phyloP scores from a whole-genome alignment of 441 rosid species.

The Pelargonium fulgidum region DNA sequence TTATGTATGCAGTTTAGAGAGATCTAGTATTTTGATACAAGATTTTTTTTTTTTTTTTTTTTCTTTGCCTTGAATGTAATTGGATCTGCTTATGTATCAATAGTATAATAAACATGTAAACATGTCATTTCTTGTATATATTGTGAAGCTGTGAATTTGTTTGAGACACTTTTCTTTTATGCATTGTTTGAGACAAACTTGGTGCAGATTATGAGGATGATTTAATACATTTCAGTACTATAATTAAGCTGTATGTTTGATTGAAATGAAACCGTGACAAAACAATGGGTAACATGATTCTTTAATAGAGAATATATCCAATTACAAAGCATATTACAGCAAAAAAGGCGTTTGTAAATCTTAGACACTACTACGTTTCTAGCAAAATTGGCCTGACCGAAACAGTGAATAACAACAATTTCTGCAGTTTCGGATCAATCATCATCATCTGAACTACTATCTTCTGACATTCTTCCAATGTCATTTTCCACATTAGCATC shows the following conservation, averaged over 20 bases:
- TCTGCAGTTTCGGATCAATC: too few relatives aligned
- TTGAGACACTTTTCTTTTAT: too few relatives aligned
- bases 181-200: neutral
- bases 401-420: too few relatives aligned
- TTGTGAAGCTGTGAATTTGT: neutral
- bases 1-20: conserved; percentile 20
- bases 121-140: too few relatives aligned
- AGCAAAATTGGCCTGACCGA: neutral
- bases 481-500: too few relatives aligned
- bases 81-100: neutral
- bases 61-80: neutral
- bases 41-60: neutral
- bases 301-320: neutral
- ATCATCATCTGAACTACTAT: too few relatives aligned
- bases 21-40: neutral
- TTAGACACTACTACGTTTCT: neutral
- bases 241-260: too few relatives aligned
- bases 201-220: neutral
- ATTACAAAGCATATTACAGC: neutral
- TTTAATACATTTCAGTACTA: too few relatives aligned
- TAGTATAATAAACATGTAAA: neutral
- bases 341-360: neutral
- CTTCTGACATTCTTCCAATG: too few relatives aligned
- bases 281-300: neutral
- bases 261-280: too few relatives aligned